Percentiles rank a stretch among this genome's conserved stretches.
Conservation (phyloP, 148 eudicot species). For the Vaccinium macrocarpon region DNA sequence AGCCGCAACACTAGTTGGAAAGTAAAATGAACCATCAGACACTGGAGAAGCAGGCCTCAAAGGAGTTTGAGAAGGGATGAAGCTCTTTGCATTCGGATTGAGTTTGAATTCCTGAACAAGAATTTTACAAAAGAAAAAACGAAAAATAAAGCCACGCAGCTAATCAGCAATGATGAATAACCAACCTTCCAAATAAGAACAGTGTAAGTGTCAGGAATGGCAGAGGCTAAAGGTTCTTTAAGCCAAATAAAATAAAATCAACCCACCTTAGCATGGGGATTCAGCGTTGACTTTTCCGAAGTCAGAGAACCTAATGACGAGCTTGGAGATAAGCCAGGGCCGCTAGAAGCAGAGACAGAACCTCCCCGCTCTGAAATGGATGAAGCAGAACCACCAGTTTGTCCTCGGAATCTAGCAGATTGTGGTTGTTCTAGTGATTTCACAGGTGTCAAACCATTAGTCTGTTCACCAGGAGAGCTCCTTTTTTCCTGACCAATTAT, state of each 20-base stretch:
- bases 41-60: conserved; percentile 84
- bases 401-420: conserved; percentile 43
- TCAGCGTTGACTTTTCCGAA: conserved; percentile 83
- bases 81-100: conserved; percentile 92
- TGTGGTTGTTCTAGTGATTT: conserved; percentile 36
- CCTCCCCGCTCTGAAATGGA: conserved; percentile 60
- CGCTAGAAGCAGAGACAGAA: conserved; percentile 46
- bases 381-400: conserved; percentile 57
- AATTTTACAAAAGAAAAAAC: background rate
- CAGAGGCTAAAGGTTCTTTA: background rate
- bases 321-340: conserved; percentile 68
- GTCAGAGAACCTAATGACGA: conserved; percentile 81
- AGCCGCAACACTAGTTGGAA: conserved; percentile 41
- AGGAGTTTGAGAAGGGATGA: conserved; percentile 61
- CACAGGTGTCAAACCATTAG: conserved; percentile 38
- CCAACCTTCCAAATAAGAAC: background rate
- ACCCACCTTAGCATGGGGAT: conserved; percentile 91
- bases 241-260: conserved; percentile 6
- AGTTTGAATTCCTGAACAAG: conserved; percentile 76
- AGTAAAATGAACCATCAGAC: conserved; percentile 75
- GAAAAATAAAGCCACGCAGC: background rate
- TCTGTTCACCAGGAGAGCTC: conserved; percentile 33
- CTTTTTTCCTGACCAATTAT: conserved; percentile 46
- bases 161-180: background rate
- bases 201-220: background rate